Conservation (phyloP, 164 flowering plant species). For the Macadamia integrifolia region DNA sequence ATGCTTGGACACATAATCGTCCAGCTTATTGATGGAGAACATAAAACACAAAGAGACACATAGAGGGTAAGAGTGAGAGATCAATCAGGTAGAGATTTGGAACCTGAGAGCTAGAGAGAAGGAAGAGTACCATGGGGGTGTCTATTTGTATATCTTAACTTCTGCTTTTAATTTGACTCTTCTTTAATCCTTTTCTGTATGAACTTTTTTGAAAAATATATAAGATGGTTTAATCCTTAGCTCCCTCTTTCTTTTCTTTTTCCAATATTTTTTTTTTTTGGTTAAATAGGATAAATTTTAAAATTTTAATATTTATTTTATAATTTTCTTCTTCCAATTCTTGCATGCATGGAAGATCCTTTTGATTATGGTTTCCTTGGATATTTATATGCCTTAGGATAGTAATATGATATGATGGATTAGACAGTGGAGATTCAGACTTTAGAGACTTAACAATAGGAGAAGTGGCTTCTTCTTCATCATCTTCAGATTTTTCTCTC, state of each 20-base stretch:
- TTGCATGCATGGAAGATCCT: background rate
- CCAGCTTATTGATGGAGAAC: background rate
- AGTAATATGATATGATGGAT: background rate
- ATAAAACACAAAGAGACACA: background rate
- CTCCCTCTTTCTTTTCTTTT: background rate
- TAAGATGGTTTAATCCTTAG: too few relatives aligned
- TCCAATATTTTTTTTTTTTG: background rate
- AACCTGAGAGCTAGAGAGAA: background rate
- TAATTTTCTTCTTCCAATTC: background rate
- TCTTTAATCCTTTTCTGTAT: background rate
- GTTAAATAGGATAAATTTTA: background rate
- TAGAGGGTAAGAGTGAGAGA: background rate
- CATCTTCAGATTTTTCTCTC: background rate
- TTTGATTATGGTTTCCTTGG: background rate
- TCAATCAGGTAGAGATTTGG: too few relatives aligned
- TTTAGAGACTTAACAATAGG: background rate
- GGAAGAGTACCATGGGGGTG: conserved; percentile 1
- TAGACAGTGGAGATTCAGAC: background rate
- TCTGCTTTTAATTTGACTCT: background rate
- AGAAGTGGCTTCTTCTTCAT: background rate
- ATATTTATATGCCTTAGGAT: background rate
- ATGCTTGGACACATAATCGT: background rate
- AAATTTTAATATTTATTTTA: background rate
- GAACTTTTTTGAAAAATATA: too few relatives aligned
- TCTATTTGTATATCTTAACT: conserved; percentile 12